phyloP scores from a whole-genome alignment of 352 stramenopile species.

The Elongisporangium prolatum region DNA sequence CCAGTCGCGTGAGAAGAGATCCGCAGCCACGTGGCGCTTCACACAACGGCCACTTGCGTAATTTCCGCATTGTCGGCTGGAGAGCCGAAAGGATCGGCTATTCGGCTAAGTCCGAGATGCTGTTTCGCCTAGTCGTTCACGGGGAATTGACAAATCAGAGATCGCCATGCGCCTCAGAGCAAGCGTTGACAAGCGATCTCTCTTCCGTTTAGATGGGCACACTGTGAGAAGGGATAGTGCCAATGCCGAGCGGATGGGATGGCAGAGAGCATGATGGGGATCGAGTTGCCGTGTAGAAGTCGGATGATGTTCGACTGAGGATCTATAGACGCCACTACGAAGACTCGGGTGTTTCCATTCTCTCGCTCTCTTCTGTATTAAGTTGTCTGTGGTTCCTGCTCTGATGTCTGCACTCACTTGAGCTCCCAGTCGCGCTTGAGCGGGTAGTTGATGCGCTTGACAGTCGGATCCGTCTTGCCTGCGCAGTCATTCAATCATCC shows the following conservation, averaged over 20 bases:
- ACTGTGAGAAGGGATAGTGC: not conserved
- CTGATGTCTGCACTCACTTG: constrained; percentile 4
- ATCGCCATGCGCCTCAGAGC: not conserved
- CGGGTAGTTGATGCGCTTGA: constrained; percentile 75
- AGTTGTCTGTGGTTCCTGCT: constrained; percentile 1
- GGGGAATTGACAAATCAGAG: not conserved
- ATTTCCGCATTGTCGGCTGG: not conserved
- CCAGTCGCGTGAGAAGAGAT: not conserved
- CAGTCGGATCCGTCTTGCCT: constrained; percentile 65
- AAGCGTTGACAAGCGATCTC: not conserved
- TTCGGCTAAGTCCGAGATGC: not conserved
- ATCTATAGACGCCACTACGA: not conserved
- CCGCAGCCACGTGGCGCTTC: not conserved
- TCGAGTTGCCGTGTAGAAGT: not conserved
- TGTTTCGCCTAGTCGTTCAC: not conserved
- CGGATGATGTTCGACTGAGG: not conserved
- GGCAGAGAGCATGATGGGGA: not conserved
- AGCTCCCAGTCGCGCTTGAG: constrained; percentile 72
- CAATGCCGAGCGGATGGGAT: not conserved
- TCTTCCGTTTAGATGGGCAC: not conserved
- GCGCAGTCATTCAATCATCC: not conserved
- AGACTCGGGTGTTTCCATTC: constrained; percentile 6
- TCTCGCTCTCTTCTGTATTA: constrained; percentile 13
- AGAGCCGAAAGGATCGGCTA: not conserved
- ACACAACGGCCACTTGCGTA: not conserved